phyloP scores from a whole-genome alignment of 2,329 filamentous ascomycete species.

The Hymenoscyphus albidus region DNA sequence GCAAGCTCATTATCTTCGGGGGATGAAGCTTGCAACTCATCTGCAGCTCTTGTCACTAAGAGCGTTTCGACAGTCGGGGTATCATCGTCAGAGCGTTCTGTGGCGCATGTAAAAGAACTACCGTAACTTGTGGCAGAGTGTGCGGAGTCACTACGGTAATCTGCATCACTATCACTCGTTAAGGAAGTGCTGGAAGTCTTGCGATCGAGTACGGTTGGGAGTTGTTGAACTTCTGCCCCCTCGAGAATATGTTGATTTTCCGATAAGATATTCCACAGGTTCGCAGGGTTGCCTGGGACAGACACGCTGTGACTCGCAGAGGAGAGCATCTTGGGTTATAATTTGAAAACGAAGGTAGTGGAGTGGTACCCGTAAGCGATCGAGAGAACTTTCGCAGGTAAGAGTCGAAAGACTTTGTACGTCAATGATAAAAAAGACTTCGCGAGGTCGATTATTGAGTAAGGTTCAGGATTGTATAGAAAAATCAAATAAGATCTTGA shows the following conservation, averaged over 20 bases:
- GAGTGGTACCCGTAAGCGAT: background rate
- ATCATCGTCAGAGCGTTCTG: background rate
- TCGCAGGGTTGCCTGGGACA: background rate
- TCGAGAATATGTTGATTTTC: background rate
- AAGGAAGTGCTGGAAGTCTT: background rate
- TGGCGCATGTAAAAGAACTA: background rate
- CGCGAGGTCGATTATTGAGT: too few relatives aligned
- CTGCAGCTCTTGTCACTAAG: background rate
- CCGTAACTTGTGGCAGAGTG: background rate
- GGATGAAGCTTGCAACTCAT: background rate
- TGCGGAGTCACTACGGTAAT: background rate
- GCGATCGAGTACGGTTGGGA: background rate
- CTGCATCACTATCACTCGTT: background rate
- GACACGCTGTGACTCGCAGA: background rate
- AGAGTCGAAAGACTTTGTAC: too few relatives aligned
- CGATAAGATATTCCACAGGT: slow-evolving; percentile 3
- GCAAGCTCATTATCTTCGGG: background rate
- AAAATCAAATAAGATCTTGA: too few relatives aligned
- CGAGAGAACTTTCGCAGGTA: too few relatives aligned
- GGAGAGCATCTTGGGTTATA: background rate
- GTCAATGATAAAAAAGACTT: too few relatives aligned
- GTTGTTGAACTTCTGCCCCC: background rate
- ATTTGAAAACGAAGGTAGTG: background rate
- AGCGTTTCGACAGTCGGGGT: background rate
- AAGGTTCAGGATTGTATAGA: too few relatives aligned